Evolutionary conservation across 2,329 filamentous ascomycete species (phyloP).

Genomic region (Aspergillus sp.): DNA sequence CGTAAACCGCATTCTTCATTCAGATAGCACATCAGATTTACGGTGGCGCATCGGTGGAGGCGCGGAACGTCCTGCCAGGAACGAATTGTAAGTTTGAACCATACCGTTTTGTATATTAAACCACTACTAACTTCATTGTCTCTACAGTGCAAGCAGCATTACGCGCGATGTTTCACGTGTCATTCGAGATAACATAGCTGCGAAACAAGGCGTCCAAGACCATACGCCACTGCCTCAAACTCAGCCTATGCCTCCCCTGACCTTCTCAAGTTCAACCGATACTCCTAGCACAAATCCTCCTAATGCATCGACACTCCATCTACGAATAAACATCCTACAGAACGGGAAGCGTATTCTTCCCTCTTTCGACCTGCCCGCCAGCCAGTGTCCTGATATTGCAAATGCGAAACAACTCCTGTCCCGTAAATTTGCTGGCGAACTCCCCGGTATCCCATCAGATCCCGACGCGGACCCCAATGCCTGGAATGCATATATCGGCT

Average conservation of each 20-base stretch:
- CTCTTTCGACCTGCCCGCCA: constrained; percentile 36
- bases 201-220: constrained; percentile 20
- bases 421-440: constrained; percentile 32
- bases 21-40: constrained; percentile 31
- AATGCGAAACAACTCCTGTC: constrained; percentile 32
- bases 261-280: constrained; percentile 20
- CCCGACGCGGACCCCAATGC: constrained; percentile 18
- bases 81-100: constrained; percentile 40
- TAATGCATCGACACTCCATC: constrained; percentile 23
- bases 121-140: constrained; percentile 20
- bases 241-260: constrained; percentile 20
- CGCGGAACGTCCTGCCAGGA: constrained; percentile 30
- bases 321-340: constrained; percentile 40
- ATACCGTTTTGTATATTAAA: background rate
- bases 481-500: constrained; percentile 21
- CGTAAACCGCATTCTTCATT: constrained; percentile 37
- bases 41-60: constrained; percentile 39
- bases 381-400: constrained; percentile 35
- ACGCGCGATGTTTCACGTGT: constrained; percentile 43
- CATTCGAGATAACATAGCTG: constrained; percentile 38
- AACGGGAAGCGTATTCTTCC: constrained; percentile 42
- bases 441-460: constrained; percentile 27
- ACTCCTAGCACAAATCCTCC: constrained; percentile 6
- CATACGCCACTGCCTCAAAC: constrained; percentile 14
- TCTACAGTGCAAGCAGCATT: constrained; percentile 41